Evolutionary conservation across 805 yeast genomes (phyloP).

Genomic region (Pichia paraexigua): DNA sequence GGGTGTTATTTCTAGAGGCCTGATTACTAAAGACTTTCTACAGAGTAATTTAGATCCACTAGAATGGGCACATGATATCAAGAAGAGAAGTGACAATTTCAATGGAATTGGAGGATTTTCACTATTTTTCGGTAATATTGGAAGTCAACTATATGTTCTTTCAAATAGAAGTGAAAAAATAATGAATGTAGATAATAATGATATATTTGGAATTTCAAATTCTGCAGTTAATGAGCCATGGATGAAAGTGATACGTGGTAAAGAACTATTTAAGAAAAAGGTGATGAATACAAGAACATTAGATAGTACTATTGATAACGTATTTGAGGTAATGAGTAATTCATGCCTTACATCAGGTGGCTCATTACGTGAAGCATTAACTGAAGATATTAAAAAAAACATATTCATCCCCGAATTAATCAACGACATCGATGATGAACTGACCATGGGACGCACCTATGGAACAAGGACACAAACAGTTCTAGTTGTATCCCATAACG

Average conservation of each 20-base stretch:
- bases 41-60: constrained; percentile 27
- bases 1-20: constrained; percentile 36
- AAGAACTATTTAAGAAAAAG: constrained; percentile 36
- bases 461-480: constrained; percentile 14
- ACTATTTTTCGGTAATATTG: constrained; percentile 43
- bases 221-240: constrained; percentile 63
- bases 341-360: background rate
- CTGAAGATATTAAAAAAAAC: background rate
- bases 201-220: constrained; percentile 57
- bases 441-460: background rate
- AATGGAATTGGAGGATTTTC: constrained; percentile 54
- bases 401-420: constrained; percentile 8
- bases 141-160: constrained; percentile 35
- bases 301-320: constrained; percentile 13
- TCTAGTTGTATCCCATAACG: constrained; percentile 3
- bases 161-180: constrained; percentile 39
- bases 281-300: background rate
- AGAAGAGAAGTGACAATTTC: constrained; percentile 22
- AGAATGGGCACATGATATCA: constrained; percentile 38
- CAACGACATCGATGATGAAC: background rate
- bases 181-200: constrained; percentile 2
- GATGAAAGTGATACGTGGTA: constrained; percentile 65
- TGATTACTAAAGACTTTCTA: constrained; percentile 34
- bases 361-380: background rate
- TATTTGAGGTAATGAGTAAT: constrained; percentile 34